Conservation (phyloP, 139 green algal genomes). For the Chlamydomonas schloesseri region DNA sequence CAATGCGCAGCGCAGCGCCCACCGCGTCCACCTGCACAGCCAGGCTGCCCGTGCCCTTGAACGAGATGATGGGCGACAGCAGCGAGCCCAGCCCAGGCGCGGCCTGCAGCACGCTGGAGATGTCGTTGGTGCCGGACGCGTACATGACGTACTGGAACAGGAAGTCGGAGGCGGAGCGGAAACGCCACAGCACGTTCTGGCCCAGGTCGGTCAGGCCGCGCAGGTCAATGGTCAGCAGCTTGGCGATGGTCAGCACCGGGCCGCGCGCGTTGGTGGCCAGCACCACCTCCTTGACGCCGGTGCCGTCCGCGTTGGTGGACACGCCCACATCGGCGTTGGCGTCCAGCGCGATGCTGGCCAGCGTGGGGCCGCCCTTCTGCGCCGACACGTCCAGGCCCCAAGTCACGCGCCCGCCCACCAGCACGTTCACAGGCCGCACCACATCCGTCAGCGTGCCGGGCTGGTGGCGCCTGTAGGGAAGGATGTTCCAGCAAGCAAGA, state of each 20-base stretch:
- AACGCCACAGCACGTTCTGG: background rate
- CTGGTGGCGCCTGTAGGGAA: too few species aligned
- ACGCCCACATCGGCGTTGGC: too few species aligned
- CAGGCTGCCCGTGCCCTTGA: background rate
- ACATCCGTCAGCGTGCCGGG: too few species aligned
- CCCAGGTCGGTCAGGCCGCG: background rate
- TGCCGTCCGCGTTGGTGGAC: too few species aligned
- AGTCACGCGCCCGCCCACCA: too few species aligned
- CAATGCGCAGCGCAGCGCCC: too few species aligned
- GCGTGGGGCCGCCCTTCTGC: too few species aligned
- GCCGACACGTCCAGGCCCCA: too few species aligned
- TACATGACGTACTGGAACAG: background rate
- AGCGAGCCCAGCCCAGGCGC: background rate
- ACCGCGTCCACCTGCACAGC: background rate
- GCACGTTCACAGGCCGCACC: too few species aligned
- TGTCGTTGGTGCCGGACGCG: background rate
- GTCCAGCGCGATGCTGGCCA: too few species aligned
- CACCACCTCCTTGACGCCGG: too few species aligned
- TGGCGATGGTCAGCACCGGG: background rate
- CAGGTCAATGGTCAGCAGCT: background rate
- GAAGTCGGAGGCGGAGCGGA: background rate
- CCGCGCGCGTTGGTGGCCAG: background rate
- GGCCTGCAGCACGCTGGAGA: background rate
- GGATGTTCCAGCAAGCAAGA: too few species aligned
- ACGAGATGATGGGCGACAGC: background rate